Evolutionary conservation across 2,329 filamentous ascomycete genomes (phyloP).

Genomic region (Passalora sequoiae): DNA sequence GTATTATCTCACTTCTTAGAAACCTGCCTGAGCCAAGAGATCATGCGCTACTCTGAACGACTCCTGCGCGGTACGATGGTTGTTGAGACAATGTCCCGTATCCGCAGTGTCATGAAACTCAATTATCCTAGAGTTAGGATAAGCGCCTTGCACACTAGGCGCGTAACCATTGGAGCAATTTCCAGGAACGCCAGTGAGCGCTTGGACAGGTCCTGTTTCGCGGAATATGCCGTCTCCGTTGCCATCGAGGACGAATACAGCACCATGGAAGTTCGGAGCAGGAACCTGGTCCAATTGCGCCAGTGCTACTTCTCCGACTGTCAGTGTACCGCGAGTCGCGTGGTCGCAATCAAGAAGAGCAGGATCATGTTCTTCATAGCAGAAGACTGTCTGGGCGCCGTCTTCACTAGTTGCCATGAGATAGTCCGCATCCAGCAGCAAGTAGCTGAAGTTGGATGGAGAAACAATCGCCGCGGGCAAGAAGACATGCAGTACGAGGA

Average conservation of each 20-base stretch:
- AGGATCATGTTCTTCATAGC: not conserved
- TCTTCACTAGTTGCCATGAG: not conserved
- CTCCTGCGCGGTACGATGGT: not conserved
- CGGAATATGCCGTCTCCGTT: not conserved
- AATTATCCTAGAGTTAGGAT: not conserved
- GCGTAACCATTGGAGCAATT: not conserved
- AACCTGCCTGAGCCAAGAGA: not conserved
- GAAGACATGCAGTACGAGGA: not conserved
- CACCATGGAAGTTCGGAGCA: not conserved
- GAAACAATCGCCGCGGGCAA: not conserved
- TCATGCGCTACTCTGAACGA: not conserved
- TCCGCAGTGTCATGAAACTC: not conserved
- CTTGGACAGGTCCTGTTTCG: not conserved
- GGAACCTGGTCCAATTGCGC: not conserved
- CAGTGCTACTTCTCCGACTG: not conserved
- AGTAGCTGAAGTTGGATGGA: not conserved
- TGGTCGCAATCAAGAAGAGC: not conserved
- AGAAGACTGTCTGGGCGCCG: not conserved
- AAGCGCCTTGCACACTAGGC: not conserved
- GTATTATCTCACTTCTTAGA: too few species aligned
- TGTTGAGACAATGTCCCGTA: not conserved
- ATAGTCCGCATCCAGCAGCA: not conserved
- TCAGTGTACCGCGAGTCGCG: constrained; percentile 1
- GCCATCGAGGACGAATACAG: not conserved
- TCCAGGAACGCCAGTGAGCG: not conserved